Percentiles rank a stretch among this genome's conserved stretches.
Conservation (phyloP, 2,329 filamentous ascomycete genomes). For the Nigrograna mackinnonii region DNA sequence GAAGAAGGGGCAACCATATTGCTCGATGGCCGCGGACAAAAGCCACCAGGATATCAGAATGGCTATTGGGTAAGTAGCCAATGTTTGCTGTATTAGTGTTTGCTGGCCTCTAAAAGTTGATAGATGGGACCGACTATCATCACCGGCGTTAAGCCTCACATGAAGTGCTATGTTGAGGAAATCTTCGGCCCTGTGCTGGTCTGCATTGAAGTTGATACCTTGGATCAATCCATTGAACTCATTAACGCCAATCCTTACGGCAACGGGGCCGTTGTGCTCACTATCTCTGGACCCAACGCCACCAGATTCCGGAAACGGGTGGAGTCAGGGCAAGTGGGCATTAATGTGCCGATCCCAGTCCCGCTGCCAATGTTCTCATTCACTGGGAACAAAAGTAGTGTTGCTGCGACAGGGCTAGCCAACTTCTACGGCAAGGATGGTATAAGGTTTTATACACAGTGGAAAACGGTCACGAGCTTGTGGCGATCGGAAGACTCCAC, state of each 20-base stretch:
- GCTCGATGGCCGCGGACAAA: slow-evolving; percentile 76
- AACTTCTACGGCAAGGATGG: slow-evolving; percentile 96
- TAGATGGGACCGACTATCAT: slow-evolving; percentile 85
- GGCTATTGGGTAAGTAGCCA: slow-evolving; percentile 87
- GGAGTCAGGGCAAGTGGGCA: slow-evolving; percentile 82
- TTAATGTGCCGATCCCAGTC: slow-evolving; percentile 80
- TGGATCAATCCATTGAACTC: slow-evolving; percentile 78
- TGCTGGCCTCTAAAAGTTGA: too few relatives aligned
- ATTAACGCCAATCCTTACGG: slow-evolving; percentile 89
- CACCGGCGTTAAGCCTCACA: slow-evolving; percentile 75
- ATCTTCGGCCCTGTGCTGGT: slow-evolving; percentile 86
- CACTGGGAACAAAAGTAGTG: slow-evolving; percentile 79
- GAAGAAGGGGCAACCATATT: slow-evolving; percentile 80
- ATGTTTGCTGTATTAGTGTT: too few relatives aligned
- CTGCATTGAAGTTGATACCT: slow-evolving; percentile 75
- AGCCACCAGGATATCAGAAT: slow-evolving; percentile 80
- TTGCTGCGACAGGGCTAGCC: slow-evolving; percentile 88
- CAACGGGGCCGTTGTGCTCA: slow-evolving; percentile 86
- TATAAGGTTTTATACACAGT: slow-evolving; percentile 92
- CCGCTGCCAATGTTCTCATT: slow-evolving; percentile 65
- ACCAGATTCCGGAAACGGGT: slow-evolving; percentile 79
- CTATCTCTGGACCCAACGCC: slow-evolving; percentile 74
- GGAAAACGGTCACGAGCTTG: slow-evolving; percentile 93
- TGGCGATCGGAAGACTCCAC: slow-evolving; percentile 88
- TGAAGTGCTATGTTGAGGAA: slow-evolving; percentile 84